Conservation (phyloP, 208 protist species). For the Crithidia mellificae region DNA sequence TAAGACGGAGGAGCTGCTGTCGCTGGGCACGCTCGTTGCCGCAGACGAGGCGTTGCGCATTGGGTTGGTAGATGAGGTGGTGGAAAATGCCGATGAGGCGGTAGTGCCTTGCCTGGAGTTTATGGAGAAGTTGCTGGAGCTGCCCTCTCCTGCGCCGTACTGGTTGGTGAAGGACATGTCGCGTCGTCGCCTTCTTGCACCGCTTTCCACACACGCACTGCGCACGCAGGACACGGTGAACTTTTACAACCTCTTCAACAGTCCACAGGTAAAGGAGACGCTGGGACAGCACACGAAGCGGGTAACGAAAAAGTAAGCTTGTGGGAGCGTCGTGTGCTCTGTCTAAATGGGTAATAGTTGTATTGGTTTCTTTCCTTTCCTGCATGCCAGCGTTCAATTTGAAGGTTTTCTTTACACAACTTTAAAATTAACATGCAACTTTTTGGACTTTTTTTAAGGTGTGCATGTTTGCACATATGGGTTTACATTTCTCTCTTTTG, state of each 20-base stretch:
- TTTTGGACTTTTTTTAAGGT: no score
- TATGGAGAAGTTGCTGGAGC: conserved; percentile 55
- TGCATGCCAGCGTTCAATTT: no score
- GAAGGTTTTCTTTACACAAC: no score
- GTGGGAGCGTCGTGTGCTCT: no score
- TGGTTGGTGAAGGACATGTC: conserved; percentile 72
- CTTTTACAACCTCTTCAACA: conserved; percentile 62
- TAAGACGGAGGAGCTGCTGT: conserved; percentile 57
- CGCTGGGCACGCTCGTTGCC: conserved; percentile 42
- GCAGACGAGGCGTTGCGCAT: conserved; percentile 49
- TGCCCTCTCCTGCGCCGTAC: conserved; percentile 51
- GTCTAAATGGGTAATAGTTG: no score
- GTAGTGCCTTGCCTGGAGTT: conserved; percentile 58
- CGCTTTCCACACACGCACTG: conserved; percentile 52
- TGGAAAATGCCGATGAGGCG: conserved; percentile 54
- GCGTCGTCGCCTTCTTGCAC: conserved; percentile 47
- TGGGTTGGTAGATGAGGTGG: conserved; percentile 77
- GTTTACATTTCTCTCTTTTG: no score
- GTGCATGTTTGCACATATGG: no score
- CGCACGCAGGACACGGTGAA: conserved; percentile 53
- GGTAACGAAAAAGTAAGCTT: conserved; percentile 20
- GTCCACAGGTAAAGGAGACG: conserved; percentile 36
- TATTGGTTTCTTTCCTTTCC: no score
- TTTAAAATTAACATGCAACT: no score
- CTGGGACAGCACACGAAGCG: conserved; percentile 20